Percentiles rank a stretch among this genome's conserved stretches.
Conservation (phyloP, 495 filamentous ascomycete species). For the Bacidia gigantensis region DNA sequence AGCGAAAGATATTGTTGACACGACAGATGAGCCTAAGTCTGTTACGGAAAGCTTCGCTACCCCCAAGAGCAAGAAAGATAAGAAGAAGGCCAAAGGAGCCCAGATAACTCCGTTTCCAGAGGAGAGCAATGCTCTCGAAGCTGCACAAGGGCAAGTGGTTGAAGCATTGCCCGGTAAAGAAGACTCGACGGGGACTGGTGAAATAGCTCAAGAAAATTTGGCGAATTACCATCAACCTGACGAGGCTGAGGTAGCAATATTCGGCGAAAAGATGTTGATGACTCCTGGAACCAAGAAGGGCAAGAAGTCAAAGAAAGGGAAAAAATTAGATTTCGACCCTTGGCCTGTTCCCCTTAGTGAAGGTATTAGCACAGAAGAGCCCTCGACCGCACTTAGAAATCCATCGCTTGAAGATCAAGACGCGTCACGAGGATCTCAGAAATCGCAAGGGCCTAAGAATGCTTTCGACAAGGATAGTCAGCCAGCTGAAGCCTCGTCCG, state of each 20-base stretch:
- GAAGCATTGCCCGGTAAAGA: constrained; percentile 14
- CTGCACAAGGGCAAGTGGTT: background rate
- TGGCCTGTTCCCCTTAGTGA: constrained; percentile 3
- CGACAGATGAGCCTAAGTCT: too few species aligned
- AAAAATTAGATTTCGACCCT: constrained; percentile 20
- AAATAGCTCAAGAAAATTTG: too few species aligned
- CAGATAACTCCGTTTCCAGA: background rate
- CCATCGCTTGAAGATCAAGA: background rate
- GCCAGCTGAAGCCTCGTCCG: constrained; percentile 30
- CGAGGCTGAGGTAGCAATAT: too few species aligned
- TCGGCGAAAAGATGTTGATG: constrained; percentile 4
- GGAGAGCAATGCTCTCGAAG: background rate
- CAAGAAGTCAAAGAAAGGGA: constrained; percentile 33
- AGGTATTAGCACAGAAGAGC: background rate
- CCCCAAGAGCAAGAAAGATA: background rate
- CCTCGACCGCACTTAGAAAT: background rate
- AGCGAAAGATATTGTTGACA: too few species aligned
- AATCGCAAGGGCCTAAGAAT: background rate
- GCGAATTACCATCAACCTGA: too few species aligned
- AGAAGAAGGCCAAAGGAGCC: constrained; percentile 1
- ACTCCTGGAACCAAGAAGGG: constrained; percentile 21
- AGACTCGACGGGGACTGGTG: background rate
- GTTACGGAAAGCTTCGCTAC: background rate
- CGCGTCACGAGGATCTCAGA: background rate
- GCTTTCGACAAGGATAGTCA: constrained; percentile 12